phyloP scores from a whole-genome alignment of 495 filamentous ascomycete genomes.

The Tuber brumale region DNA sequence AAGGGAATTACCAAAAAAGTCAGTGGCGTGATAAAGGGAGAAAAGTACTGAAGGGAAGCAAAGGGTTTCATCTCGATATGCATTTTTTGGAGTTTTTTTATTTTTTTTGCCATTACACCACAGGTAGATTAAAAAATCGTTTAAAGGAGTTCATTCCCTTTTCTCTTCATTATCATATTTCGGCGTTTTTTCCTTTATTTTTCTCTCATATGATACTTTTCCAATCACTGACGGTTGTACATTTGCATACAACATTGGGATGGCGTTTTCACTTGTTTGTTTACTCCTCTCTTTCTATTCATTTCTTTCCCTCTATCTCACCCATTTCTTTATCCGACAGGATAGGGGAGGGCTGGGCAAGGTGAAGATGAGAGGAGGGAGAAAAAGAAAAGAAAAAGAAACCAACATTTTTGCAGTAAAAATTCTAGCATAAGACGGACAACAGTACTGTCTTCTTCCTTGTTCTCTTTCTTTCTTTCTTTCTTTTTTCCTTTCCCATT shows the following conservation, averaged over 20 bases:
- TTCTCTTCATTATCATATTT: constrained; percentile 22
- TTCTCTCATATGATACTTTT: constrained; percentile 8
- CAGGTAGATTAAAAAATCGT: background rate
- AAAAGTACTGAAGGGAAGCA: constrained; percentile 5
- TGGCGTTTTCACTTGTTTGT: background rate
- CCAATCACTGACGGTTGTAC: background rate
- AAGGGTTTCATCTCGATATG: constrained; percentile 11
- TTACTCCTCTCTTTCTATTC: background rate
- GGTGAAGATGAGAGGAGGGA: background rate
- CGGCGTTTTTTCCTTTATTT: constrained; percentile 6
- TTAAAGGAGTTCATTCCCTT: constrained; percentile 13
- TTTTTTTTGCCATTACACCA: constrained; percentile 14
- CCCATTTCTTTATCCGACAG: constrained; percentile 2
- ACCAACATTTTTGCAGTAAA: background rate
- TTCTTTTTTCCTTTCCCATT: background rate
- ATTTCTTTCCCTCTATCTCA: constrained; percentile 9
- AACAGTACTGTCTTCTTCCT: background rate
- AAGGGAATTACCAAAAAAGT: constrained; percentile 35
- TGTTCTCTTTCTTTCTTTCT: background rate
- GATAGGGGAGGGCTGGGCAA: background rate
- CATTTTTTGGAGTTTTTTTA: constrained; percentile 18
- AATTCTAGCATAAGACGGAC: background rate
- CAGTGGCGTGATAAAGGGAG: constrained; percentile 28
- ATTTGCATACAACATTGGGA: background rate
- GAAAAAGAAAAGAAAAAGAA: background rate